A percentile compares a stretch with the other conserved stretches of the same genome.
phyloP scores from a whole-genome alignment of 257 asterid genomes.

The Nicotiana knightiana region DNA sequence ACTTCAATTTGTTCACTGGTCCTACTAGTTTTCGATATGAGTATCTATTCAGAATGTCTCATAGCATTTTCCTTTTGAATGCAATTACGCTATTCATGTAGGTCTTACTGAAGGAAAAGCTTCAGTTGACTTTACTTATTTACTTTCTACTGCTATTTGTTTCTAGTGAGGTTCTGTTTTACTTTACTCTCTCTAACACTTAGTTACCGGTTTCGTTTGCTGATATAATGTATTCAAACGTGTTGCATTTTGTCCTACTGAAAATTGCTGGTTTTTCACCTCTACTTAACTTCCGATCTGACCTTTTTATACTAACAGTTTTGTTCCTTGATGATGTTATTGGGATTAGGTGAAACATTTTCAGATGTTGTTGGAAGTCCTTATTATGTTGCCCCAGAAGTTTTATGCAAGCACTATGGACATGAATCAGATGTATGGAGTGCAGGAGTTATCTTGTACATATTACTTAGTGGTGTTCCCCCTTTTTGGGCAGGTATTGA shows the following conservation, averaged over 20 bases:
- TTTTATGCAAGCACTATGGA: constrained; percentile 83
- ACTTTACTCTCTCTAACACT: neutral
- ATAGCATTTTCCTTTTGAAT: neutral
- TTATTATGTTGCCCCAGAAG: constrained; percentile 93
- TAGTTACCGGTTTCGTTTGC: neutral
- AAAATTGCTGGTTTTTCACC: neutral
- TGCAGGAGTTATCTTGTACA: constrained; percentile 90
- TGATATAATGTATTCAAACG: neutral
- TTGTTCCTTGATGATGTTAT: neutral
- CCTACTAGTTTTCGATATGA: neutral
- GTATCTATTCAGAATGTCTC: neutral
- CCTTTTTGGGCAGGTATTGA: constrained; percentile 88
- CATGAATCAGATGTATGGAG: constrained; percentile 96
- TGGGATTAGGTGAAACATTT: constrained; percentile 60
- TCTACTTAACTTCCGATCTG: neutral
- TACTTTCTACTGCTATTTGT: neutral
- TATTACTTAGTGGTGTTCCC: constrained; percentile 91
- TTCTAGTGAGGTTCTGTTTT: neutral
- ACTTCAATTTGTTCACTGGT: neutral
- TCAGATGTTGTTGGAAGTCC: constrained; percentile 94
- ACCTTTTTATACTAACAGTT: neutral
- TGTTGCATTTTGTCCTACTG: neutral
- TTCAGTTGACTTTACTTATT: neutral
- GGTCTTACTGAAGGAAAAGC: neutral
- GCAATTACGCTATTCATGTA: neutral